Conservation (phyloP, 163 green algal species). For the Picocystis sp. region DNA sequence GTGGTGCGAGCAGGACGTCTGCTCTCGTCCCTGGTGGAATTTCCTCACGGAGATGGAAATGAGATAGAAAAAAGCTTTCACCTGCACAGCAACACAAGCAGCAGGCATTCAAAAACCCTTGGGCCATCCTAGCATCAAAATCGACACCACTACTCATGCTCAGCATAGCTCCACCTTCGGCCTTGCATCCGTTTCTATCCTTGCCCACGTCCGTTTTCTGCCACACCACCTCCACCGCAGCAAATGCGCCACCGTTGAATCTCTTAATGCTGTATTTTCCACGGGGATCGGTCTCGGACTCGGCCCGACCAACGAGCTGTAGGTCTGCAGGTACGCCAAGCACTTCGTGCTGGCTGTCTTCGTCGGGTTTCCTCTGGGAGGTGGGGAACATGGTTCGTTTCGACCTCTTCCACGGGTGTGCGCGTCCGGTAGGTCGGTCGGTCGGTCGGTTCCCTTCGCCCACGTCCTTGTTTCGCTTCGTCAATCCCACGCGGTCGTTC, state of each 20-base stretch:
- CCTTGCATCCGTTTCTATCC: constrained; percentile 10
- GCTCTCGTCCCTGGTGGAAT: constrained; percentile 1
- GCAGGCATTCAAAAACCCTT: constrained; percentile 11
- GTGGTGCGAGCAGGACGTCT: constrained; percentile 11
- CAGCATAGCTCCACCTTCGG: constrained; percentile 16
- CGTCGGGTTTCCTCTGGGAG: too few relatives aligned
- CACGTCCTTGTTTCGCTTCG: too few relatives aligned
- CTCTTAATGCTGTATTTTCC: too few relatives aligned
- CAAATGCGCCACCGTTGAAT: constrained; percentile 9
- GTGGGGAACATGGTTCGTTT: too few relatives aligned
- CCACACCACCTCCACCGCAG: constrained; percentile 10
- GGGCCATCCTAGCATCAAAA: constrained; percentile 13
- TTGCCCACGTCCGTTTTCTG: neutral
- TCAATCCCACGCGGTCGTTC: too few relatives aligned
- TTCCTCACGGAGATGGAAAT: neutral
- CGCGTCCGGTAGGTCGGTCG: too few relatives aligned
- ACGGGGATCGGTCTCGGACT: too few relatives aligned
- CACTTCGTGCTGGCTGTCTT: too few relatives aligned
- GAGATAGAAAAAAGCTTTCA: constrained; percentile 14
- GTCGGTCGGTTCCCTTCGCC: too few relatives aligned
- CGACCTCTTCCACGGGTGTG: too few relatives aligned
- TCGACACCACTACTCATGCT: constrained; percentile 18
- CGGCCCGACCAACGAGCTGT: too few relatives aligned
- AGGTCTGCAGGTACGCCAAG: too few relatives aligned
- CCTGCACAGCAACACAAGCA: constrained; percentile 9